These are phyloP conservation scores for Ustilago sp. DNA, from an alignment of 1,284 basidiomycete genomes.

Conservation along the genomic window DNA sequence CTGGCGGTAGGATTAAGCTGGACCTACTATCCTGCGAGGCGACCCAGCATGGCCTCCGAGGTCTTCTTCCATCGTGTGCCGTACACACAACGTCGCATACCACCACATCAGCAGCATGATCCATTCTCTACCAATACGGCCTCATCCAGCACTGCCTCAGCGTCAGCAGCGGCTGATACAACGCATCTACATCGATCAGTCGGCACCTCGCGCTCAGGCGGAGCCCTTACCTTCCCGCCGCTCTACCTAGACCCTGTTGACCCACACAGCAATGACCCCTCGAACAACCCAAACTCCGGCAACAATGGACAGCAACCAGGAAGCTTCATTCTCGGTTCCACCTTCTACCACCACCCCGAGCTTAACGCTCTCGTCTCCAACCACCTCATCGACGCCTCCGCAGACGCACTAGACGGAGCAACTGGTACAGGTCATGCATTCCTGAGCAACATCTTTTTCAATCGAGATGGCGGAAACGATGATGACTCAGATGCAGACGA, in stretches of 20 bases:
- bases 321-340: slow-evolving; percentile 46
- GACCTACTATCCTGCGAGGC: not conserved
- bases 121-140: not conserved
- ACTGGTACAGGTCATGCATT: slow-evolving; percentile 26
- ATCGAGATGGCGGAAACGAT: slow-evolving; percentile 30
- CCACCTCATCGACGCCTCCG: slow-evolving; percentile 40
- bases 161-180: not conserved
- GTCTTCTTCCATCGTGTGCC: slow-evolving; percentile 45
- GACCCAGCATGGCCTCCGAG: slow-evolving; percentile 44
- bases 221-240: slow-evolving; percentile 47
- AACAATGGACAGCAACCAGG: slow-evolving; percentile 22
- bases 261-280: slow-evolving; percentile 17
- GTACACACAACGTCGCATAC: slow-evolving; percentile 32
- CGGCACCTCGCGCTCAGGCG: slow-evolving; percentile 33
- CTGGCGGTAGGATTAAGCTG: not conserved
- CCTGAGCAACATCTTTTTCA: slow-evolving; percentile 34
- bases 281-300: slow-evolving; percentile 13
- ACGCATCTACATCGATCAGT: slow-evolving; percentile 18
- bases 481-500: slow-evolving; percentile 36
- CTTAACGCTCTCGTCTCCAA: slow-evolving; percentile 48
- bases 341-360: slow-evolving; percentile 50
- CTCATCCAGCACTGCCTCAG: slow-evolving; percentile 1
- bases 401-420: slow-evolving; percentile 24
- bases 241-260: slow-evolving; percentile 52
- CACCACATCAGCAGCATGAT: slow-evolving; percentile 19